Evolutionary conservation across 176 grass and related monocot genomes (phyloP), one percentile per base, ranked within the genome.

Genomic region (Ensete glaucum): DNA sequence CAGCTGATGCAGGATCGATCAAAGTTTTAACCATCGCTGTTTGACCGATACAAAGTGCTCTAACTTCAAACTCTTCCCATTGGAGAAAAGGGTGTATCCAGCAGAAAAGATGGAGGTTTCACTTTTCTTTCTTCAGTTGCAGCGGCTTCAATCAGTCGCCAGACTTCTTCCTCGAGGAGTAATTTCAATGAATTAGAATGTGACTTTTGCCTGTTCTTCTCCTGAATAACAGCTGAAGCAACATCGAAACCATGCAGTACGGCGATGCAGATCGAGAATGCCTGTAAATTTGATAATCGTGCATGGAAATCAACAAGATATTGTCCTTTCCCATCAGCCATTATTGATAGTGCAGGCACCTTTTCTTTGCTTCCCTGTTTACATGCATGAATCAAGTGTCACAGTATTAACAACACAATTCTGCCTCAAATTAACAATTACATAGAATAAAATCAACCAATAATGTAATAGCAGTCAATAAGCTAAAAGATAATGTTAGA

Each of bases 81-180:
- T 14, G 89, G 93, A 78, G 93, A 96, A 85, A 88, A 83, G 0
- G 89, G 89, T 23, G 89, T 85, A 70, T 89, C 73, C 0, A 80
- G 79, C 27, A 82, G 52, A 9, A 88, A 85, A 73, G 92, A 78
- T 53, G 85, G 79, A 4, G 79, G 86, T 72, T 84, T 90, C 17
- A 72, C 27, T 81, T 90, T 92, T 24, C 83, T 96, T 21, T 96
- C 93, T 88, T 96, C 91, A 8, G 72, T 20, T 1, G 85, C 83
- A 77, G 88, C 87, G 50, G 87, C 88, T 82, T 88, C 87, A 17
- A 96, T 88, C 77, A 96, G 64, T 48, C 90, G 93, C 69, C 75
- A 88, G 50, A 92, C 87, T 84, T 96, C 93, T 17, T 96, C 93
- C 82, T 96, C 91, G 14, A 96, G 81, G 20, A 96, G 83, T 62